Conservation (phyloP, 495 filamentous ascomycete genomes). For the Penicillium subrubescens region DNA sequence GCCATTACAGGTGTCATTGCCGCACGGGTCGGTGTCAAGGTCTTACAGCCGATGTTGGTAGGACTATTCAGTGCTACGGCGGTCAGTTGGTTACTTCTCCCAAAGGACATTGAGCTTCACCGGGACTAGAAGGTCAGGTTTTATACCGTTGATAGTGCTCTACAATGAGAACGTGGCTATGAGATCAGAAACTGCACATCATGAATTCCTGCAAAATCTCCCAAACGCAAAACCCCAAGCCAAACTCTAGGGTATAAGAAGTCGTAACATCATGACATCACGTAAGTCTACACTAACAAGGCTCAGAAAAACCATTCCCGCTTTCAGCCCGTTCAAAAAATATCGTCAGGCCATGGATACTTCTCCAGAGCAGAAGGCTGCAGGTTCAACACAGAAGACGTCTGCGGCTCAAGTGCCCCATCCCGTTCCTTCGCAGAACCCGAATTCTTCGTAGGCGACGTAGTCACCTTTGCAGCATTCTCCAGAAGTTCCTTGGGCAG, state of each 20-base stretch:
- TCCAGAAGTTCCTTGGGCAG: conserved; percentile 43
- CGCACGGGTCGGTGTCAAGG: background rate
- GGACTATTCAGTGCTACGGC: background rate
- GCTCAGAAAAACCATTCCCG: background rate
- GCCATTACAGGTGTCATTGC: background rate
- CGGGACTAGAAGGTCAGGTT: background rate
- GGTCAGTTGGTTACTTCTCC: background rate
- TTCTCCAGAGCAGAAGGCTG: conserved; percentile 22
- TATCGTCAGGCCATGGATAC: conserved; percentile 51
- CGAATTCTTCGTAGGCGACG: conserved; percentile 34
- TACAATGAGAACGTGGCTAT: background rate
- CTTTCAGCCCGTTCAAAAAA: conserved; percentile 38
- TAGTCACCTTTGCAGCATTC: conserved; percentile 38
- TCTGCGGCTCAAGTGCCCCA: conserved; percentile 11
- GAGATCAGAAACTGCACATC: background rate
- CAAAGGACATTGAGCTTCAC: background rate
- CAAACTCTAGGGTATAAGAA: conserved; percentile 23
- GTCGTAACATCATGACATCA: conserved; percentile 25
- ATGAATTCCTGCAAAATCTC: background rate
- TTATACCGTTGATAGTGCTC: background rate
- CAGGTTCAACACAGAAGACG: conserved; percentile 5
- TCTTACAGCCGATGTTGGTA: background rate
- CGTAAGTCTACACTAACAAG: background rate
- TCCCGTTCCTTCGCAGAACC: background rate
- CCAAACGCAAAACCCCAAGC: conserved; percentile 1